A percentile compares a stretch with the other conserved stretches of the same genome.
Conservation (phyloP, 768 basidiomycete species). For the Pulveroboletus ravenelii region DNA sequence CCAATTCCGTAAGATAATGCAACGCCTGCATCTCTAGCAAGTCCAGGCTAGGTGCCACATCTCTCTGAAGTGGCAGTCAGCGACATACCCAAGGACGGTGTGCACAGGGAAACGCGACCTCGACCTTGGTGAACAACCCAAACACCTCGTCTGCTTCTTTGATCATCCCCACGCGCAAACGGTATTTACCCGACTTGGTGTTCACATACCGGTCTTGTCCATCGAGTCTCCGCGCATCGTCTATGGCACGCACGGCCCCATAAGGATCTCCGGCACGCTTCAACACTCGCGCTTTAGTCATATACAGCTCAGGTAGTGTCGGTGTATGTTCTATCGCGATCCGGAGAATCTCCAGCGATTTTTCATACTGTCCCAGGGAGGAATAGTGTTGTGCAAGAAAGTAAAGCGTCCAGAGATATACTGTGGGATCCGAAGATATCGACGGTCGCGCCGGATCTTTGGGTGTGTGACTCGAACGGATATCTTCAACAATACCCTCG, state of each 20-base stretch:
- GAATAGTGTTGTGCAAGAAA: slow-evolving; percentile 91
- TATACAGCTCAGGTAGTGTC: slow-evolving; percentile 85
- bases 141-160: slow-evolving; percentile 71
- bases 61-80: slow-evolving; percentile 62
- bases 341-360: slow-evolving; percentile 59
- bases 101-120: slow-evolving; percentile 47
- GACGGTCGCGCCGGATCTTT: slow-evolving; percentile 30
- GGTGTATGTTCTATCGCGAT: slow-evolving; percentile 80
- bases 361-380: slow-evolving; percentile 42
- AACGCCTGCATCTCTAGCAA: slow-evolving; percentile 95
- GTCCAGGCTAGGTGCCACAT: slow-evolving; percentile 73
- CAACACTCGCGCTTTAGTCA: slow-evolving; percentile 74
- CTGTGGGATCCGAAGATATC: slow-evolving; percentile 52
- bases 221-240: slow-evolving; percentile 81
- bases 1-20: slow-evolving; percentile 81
- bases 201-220: slow-evolving; percentile 95
- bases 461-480: slow-evolving; percentile 34
- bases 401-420: slow-evolving; percentile 92
- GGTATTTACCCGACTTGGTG: slow-evolving; percentile 89
- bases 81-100: background rate
- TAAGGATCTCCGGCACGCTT: slow-evolving; percentile 81
- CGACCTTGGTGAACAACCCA: slow-evolving; percentile 88
- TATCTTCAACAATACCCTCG: slow-evolving; percentile 60
- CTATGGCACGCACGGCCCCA: slow-evolving; percentile 70
- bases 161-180: slow-evolving; percentile 74